A percentile compares a stretch with the other conserved stretches of the same genome.
Evolutionary conservation across 768 basidiomycete genomes (phyloP).

Genomic region (Agaricus subrufescens): DNA sequence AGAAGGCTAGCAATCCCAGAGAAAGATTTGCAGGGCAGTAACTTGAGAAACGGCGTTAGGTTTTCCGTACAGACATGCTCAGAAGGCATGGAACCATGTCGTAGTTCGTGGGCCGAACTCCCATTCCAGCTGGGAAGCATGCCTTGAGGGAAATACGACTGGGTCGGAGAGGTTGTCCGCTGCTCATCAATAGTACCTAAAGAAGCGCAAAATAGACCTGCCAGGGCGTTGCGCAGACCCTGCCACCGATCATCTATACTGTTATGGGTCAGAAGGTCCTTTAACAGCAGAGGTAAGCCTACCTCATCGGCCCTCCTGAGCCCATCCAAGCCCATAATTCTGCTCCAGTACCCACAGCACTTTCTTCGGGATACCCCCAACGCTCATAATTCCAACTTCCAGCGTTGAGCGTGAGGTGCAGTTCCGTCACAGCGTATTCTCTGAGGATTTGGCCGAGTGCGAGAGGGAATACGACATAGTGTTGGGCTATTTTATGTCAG

Average conservation of each 20-base stretch:
- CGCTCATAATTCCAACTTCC: conserved; percentile 87
- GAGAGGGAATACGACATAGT: conserved; percentile 84
- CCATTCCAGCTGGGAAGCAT: conserved; percentile 40
- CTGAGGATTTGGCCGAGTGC: conserved; percentile 83
- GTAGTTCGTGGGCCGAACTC: conserved; percentile 46
- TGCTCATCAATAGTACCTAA: conserved; percentile 73
- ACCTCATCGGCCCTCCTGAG: conserved; percentile 52
- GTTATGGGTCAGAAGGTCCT: conserved; percentile 10
- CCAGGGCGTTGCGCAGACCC: conserved; percentile 81
- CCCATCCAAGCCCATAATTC: conserved; percentile 93
- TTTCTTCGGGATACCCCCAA: conserved; percentile 79
- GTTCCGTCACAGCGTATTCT: conserved; percentile 79
- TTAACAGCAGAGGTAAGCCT: conserved; percentile 14
- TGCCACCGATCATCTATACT: conserved; percentile 80
- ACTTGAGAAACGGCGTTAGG: conserved; percentile 91
- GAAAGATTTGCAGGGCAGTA: conserved; percentile 86
- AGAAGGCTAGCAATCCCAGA: conserved; percentile 82
- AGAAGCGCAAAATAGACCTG: conserved; percentile 93
- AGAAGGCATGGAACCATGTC: conserved; percentile 74
- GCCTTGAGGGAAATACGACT: conserved; percentile 61
- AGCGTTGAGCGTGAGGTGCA: conserved; percentile 86
- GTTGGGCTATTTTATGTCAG: conserved; percentile 53
- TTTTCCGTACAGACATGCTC: conserved; percentile 98
- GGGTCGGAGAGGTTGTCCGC: conserved; percentile 63
- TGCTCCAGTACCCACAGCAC: conserved; percentile 78